A percentile compares a stretch with the other conserved stretches of the same genome.
These are phyloP conservation scores for Teunomyces gatunensis DNA, from an alignment of 805 yeast genomes.

Conservation along the genomic window DNA sequence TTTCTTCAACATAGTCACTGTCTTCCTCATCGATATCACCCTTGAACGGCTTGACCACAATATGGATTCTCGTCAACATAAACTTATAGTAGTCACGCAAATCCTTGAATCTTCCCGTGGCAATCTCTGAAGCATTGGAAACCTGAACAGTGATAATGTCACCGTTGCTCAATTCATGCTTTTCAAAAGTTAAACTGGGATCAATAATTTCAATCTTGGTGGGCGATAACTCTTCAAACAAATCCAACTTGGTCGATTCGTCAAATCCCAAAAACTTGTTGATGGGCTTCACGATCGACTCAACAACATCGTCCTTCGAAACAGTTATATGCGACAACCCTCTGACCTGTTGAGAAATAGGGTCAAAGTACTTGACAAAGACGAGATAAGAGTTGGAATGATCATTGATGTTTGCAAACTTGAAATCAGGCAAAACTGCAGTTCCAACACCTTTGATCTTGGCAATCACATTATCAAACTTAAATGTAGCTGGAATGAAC, in stretches of 20 bases:
- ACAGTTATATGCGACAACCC: constrained; percentile 66
- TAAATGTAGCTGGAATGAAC: constrained; percentile 20
- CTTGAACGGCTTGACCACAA: constrained; percentile 48
- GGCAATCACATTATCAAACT: constrained; percentile 17
- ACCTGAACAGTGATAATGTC: constrained; percentile 54
- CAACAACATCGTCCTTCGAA: constrained; percentile 44
- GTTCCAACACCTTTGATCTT: constrained; percentile 17
- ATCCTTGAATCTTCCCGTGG: constrained; percentile 16
- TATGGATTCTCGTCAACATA: constrained; percentile 58
- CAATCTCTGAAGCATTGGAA: constrained; percentile 21
- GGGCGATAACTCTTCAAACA: constrained; percentile 63
- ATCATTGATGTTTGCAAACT: constrained; percentile 15
- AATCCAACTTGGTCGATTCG: constrained; percentile 29
- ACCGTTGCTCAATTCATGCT: constrained; percentile 62
- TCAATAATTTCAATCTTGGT: constrained; percentile 47
- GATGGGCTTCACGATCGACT: constrained; percentile 39
- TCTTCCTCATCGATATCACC: constrained; percentile 49
- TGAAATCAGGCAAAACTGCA: constrained; percentile 7
- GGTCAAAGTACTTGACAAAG: constrained; percentile 69
- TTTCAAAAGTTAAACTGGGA: constrained; percentile 43
- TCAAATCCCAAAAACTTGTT: constrained; percentile 41
- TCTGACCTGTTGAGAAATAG: constrained; percentile 46
- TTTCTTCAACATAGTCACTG: constrained; percentile 39
- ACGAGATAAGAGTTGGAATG: constrained; percentile 23
- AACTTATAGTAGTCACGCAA: constrained; percentile 51